phyloP scores from a whole-genome alignment of 2,329 filamentous ascomycete species.

The Alternaria sp. region DNA sequence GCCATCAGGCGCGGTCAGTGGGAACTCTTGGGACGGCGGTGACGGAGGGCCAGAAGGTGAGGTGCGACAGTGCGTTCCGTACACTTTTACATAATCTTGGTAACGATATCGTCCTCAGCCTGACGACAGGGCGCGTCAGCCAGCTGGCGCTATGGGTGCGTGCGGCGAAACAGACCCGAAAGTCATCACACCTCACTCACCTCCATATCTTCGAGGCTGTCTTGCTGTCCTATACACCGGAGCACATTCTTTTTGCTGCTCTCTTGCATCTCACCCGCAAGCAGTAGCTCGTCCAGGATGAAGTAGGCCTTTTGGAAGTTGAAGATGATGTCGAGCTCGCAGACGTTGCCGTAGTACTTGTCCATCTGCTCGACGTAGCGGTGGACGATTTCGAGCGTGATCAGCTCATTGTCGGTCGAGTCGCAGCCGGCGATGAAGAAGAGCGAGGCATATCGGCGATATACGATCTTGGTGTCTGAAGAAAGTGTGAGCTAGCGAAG shows the following conservation, averaged over 20 bases:
- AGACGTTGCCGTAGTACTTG: slow-evolving; percentile 99
- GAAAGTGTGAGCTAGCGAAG: slow-evolving; percentile 35
- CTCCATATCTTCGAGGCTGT: slow-evolving; percentile 99
- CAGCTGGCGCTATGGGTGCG: slow-evolving; percentile 33
- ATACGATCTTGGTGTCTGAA: slow-evolving; percentile 95
- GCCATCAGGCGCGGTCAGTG: slow-evolving; percentile 37
- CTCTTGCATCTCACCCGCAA: slow-evolving; percentile 97
- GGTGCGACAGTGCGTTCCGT: slow-evolving; percentile 15
- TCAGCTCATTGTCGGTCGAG: slow-evolving; percentile 97
- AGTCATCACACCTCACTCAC: slow-evolving; percentile 64
- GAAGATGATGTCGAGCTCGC: slow-evolving; percentile 99
- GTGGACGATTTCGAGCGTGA: slow-evolving; percentile 97
- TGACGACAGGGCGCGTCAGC: slow-evolving; percentile 59
- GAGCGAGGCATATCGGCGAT: slow-evolving; percentile 96
- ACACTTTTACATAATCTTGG: slow-evolving; percentile 76
- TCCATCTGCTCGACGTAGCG: slow-evolving; percentile 99
- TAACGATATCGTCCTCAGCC: slow-evolving; percentile 85
- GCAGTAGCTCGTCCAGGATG: slow-evolving; percentile 92
- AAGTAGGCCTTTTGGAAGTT: slow-evolving; percentile 99
- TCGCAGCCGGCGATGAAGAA: slow-evolving; percentile 99
- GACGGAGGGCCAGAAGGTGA: slow-evolving; percentile 13
- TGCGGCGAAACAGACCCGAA: slow-evolving; percentile 23
- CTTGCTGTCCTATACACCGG: slow-evolving; percentile 94
- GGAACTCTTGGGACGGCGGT: slow-evolving; percentile 20
- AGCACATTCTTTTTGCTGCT: slow-evolving; percentile 99